phyloP scores from a whole-genome alignment of 83 land plant genomes.

The Diphasiastrum complanatum region DNA sequence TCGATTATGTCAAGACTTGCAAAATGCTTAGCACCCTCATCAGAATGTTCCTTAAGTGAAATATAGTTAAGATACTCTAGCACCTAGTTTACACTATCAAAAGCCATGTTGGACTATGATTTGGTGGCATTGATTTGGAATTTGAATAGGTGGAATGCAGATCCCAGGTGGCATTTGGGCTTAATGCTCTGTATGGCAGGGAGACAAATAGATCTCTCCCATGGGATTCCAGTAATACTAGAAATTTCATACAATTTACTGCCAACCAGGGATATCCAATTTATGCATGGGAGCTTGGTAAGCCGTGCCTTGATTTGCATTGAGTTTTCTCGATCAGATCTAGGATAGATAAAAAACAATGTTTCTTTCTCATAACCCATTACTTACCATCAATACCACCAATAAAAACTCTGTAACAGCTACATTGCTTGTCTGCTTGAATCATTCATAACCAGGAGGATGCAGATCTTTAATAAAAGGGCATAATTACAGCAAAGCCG shows the following conservation, averaged over 20 bases:
- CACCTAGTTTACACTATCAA: too few relatives aligned
- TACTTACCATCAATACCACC: neutral
- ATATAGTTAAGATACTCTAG: too few relatives aligned
- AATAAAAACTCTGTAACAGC: too few relatives aligned
- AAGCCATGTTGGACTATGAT: too few relatives aligned
- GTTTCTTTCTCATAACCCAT: neutral
- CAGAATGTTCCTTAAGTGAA: too few relatives aligned
- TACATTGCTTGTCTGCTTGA: too few relatives aligned
- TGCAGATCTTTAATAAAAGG: too few relatives aligned
- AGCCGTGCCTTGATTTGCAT: neutral
- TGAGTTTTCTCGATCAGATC: neutral
- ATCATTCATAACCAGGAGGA: neutral
- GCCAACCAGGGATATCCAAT: conserved; percentile 47
- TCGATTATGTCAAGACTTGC: too few relatives aligned
- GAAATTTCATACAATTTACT: conserved; percentile 44
- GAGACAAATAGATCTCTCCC: conserved; percentile 14
- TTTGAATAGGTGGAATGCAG: conserved; percentile 27
- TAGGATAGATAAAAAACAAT: too few relatives aligned
- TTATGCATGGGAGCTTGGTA: conserved; percentile 89
- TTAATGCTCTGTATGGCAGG: conserved; percentile 55
- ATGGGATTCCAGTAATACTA: conserved; percentile 56
- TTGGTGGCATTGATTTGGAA: conserved; percentile 1
- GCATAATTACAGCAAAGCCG: too few relatives aligned
- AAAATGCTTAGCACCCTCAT: too few relatives aligned
- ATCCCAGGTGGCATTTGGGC: conserved; percentile 47